Conservation (phyloP, 106 monocot species). For the Posidonia australis region DNA sequence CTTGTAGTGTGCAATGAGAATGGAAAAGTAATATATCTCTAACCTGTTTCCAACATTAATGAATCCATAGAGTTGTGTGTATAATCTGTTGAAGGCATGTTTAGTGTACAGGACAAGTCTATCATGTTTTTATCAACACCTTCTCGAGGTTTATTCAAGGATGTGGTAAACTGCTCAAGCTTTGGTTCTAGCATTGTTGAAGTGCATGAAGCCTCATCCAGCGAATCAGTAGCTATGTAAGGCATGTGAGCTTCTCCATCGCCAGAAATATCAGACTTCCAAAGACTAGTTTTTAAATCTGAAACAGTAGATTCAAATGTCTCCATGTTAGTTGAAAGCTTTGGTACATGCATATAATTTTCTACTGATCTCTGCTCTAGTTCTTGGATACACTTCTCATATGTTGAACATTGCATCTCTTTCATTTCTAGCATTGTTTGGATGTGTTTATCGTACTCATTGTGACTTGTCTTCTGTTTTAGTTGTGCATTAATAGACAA, state of each 20-base stretch:
- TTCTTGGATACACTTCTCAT: no score
- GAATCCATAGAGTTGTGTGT: slow-evolving; percentile 52
- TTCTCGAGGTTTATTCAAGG: slow-evolving; percentile 41
- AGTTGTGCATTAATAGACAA: no score
- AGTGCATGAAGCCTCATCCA: slow-evolving; percentile 74
- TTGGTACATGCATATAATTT: slow-evolving; percentile 44
- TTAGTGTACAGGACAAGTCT: slow-evolving; percentile 42
- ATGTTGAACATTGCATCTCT: no score
- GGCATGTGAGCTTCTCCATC: slow-evolving; percentile 35
- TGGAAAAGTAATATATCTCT: no score
- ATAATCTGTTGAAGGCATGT: slow-evolving; percentile 17
- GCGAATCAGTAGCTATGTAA: slow-evolving; percentile 36
- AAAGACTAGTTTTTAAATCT: slow-evolving; percentile 27
- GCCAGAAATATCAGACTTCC: slow-evolving; percentile 34
- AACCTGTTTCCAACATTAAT: slow-evolving; percentile 62
- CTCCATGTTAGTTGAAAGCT: slow-evolving; percentile 3
- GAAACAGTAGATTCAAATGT: slow-evolving; percentile 10
- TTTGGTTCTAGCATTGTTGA: slow-evolving; percentile 38
- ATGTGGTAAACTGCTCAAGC: slow-evolving; percentile 17
- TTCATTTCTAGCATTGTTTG: no score
- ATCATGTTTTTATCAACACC: slow-evolving; percentile 90
- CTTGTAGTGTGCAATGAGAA: no score
- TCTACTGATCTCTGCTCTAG: no score
- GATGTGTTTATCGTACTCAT: slow-evolving; percentile 76
- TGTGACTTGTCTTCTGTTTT: no score